Evolutionary conservation across 176 grass and related monocot species (phyloP), one percentile per base, ranked within the genome.

Genomic region (Hordeum vulgare): DNA sequence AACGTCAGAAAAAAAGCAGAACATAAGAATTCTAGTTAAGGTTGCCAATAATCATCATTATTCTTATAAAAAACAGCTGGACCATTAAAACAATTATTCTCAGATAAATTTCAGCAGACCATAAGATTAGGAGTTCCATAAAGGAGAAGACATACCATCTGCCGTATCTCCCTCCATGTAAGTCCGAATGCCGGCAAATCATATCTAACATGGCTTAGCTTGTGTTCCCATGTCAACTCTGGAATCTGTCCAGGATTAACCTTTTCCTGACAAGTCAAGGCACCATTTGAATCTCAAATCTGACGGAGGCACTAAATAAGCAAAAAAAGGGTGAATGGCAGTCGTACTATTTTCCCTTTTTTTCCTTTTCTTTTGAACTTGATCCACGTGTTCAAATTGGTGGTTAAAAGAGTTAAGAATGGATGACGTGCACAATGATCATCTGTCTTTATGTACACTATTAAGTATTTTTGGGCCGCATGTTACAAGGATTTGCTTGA

Each of bases 151-250:
- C 8, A 60, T 88, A 96, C 94, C 89, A 96, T 66, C 51, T 93
- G 91, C 5, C 79, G 20, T 71, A 18, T 79, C 74, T 96, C 94
- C 69, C 67, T 90, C 79, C 87, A 86, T 83, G 88, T 91, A 75
- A 91, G 85, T 70, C 88, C 91, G 66, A 96, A 96, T 26, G 80
- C 39, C 0, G 89, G 91, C 76, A 93, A 83, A 76, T 89, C 68
- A 82, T 89, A 79, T 59, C 68, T 82, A 72, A 72, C 86, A 80
- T 77, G 25, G 54, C 65, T 89, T 33, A 96, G 81, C 81, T 93
- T 92, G 42, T 80, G 86, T 73, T 93, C 83, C 94, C 91, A 96
- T 84, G 94, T 96, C 80, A 96, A 91, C 28, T 74, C 75, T 77
- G 91, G 84, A 54, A 88, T 57, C 47, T 45, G 59, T 42, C 76